Evolutionary conservation across 177 flowering plant species (phyloP), one percentile per base, ranked within the genome.

Genomic region (Vitis hybrid): DNA sequence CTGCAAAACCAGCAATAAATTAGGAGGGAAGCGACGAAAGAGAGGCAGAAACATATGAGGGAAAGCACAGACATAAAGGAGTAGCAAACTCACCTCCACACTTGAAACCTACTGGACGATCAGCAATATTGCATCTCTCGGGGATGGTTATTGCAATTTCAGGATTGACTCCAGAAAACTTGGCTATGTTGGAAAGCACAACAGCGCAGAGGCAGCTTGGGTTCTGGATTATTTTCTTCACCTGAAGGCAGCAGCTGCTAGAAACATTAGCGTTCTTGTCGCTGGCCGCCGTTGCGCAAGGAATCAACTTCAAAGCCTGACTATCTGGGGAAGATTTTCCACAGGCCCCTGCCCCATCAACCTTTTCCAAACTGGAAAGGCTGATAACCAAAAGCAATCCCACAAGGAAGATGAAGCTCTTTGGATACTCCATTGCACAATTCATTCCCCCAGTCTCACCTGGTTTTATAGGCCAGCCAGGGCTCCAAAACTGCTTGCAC

Each of bases 131-230:
- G 82, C 89, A 85, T n/a, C 91, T 85, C 70, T 84, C 85, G 67
- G 89, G 91, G 48, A 87, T 87, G 55, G 82, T 81, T 2, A 87
- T 51, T 51, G 89, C 89, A 60, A 80, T 65, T 46, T 81, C 76
- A 7, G 86, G 89, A 24, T 81, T 78, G 35, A 75, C 64, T 3
- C 84, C 86, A 6, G 85, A 57, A 4, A 60, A 65, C 55, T 80
- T 84, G 52, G 91, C 87, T 0, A 82, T 85, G 40, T 84, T 19
- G 18, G 91, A 87, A 13, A 85, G 81, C 84, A 85, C 56, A 16
- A 85, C 82, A n/a, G 89, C 88, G 61, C 91, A 87, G 12, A 87
- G 85, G 62, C 89, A 87, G 54, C 61, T 64, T 2, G 89, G 87
- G 71, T 75, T 87, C 71, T 81, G 72, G 5, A 84, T 86, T 0